Evolutionary conservation across 2,329 filamentous ascomycete genomes (phyloP).

Genomic region (Fusarium sp.): DNA sequence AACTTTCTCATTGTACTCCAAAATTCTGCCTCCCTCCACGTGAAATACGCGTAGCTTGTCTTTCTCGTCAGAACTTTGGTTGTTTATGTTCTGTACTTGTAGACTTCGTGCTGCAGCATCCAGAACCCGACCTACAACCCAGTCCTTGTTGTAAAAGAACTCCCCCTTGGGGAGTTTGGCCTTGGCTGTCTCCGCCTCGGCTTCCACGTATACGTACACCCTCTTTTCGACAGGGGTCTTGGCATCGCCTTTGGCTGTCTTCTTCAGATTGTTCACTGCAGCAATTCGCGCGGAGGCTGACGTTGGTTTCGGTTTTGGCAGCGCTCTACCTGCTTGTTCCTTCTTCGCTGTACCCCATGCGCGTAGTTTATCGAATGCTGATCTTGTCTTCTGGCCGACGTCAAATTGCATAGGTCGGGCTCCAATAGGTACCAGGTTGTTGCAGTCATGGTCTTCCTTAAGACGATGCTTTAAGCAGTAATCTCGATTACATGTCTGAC

Average conservation of each 20-base stretch:
- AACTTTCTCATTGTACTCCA: conserved; percentile 91
- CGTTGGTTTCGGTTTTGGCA: conserved; percentile 73
- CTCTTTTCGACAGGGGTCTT: conserved; percentile 84
- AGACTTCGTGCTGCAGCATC: conserved; percentile 82
- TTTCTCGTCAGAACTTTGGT: conserved; percentile 78
- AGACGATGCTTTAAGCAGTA: conserved; percentile 85
- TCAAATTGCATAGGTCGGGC: conserved; percentile 60
- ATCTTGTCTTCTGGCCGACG: conserved; percentile 72
- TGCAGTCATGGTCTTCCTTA: conserved; percentile 85
- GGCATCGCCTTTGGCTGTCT: conserved; percentile 88
- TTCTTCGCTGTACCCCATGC: conserved; percentile 84
- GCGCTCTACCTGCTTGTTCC: conserved; percentile 66
- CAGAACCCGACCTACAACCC: conserved; percentile 87
- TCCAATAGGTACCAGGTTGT: conserved; percentile 73
- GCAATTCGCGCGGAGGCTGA: conserved; percentile 73
- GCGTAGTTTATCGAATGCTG: conserved; percentile 80
- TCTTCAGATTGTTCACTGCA: conserved; percentile 83
- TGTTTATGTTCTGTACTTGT: conserved; percentile 87
- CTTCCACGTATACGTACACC: conserved; percentile 92
- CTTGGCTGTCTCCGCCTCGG: conserved; percentile 85
- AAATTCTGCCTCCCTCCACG: conserved; percentile 85
- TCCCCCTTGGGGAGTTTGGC: conserved; percentile 85
- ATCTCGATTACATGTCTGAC: conserved; percentile 75
- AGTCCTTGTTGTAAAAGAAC: conserved; percentile 85
- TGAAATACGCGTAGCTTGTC: conserved; percentile 90